phyloP scores from a whole-genome alignment of 2,329 filamentous ascomycete genomes.

The Colletotrichum sp. region DNA sequence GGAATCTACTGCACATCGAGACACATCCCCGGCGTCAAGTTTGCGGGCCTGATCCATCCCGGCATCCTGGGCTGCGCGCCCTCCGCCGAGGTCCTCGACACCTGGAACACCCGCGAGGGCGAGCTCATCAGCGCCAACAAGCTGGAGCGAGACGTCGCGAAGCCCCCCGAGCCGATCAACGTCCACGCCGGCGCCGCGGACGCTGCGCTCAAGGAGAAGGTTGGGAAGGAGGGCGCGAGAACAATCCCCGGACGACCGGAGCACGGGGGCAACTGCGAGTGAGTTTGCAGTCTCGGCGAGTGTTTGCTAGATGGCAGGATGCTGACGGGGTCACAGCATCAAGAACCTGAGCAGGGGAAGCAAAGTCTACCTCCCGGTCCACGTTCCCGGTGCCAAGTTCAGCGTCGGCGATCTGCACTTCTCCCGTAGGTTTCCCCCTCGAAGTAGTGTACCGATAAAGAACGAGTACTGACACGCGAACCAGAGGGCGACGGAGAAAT shows the following conservation, averaged over 20 bases:
- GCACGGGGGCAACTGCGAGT: conserved; percentile 87
- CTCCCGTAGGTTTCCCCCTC: conserved; percentile 53
- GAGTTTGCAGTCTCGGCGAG: conserved; percentile 9
- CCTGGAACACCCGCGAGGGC: conserved; percentile 84
- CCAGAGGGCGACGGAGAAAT: conserved; percentile 87
- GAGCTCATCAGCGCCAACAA: conserved; percentile 76
- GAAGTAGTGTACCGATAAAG: neutral
- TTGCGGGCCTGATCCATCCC: conserved; percentile 88
- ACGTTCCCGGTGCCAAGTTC: conserved; percentile 87
- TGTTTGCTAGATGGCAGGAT: neutral
- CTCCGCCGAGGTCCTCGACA: conserved; percentile 75
- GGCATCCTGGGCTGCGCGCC: conserved; percentile 92
- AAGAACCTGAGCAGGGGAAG: conserved; percentile 82
- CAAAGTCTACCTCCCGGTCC: conserved; percentile 87
- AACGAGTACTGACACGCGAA: neutral
- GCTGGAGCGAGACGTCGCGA: conserved; percentile 74
- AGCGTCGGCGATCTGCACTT: conserved; percentile 90
- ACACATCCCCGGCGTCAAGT: conserved; percentile 86
- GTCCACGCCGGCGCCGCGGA: conserved; percentile 74
- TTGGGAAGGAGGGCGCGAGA: conserved; percentile 79
- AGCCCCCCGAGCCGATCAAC: conserved; percentile 75
- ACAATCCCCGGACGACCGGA: conserved; percentile 87
- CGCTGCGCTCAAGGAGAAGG: conserved; percentile 63
- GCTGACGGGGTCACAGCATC: conserved; percentile 49
- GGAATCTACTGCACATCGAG: conserved; percentile 77